Percentiles rank a stretch among this genome's conserved stretches.
These are phyloP conservation scores for Neurospora intermedia DNA, from an alignment of 495 filamentous ascomycete species.

Conservation along the genomic window DNA sequence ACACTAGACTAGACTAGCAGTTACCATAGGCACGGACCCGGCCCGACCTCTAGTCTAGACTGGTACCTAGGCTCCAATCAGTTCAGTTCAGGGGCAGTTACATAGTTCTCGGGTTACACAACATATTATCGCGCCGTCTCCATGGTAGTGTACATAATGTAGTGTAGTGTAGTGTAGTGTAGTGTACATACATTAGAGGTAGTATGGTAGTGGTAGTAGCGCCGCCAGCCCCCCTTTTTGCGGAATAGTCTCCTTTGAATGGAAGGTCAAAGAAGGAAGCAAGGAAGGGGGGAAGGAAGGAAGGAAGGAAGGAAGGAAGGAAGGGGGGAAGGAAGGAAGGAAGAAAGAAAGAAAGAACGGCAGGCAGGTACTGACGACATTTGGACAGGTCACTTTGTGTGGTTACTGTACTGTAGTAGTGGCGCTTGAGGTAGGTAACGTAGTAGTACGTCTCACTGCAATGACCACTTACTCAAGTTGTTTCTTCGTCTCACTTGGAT, in stretches of 20 bases:
- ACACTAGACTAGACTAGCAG: not conserved
- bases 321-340: too few species aligned
- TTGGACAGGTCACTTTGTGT: not conserved
- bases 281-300: not conserved
- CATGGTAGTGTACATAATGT: too few species aligned
- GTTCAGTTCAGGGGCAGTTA: not conserved
- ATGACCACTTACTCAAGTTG: not conserved
- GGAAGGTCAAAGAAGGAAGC: not conserved
- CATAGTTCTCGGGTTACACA: not conserved
- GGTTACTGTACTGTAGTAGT: not conserved
- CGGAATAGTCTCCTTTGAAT: not conserved
- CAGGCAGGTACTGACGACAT: not conserved
- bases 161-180: too few species aligned
- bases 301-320: not conserved
- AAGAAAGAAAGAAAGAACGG: not conserved
- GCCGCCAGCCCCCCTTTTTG: not conserved
- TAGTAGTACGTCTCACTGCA: not conserved
- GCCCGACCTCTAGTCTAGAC: too few species aligned
- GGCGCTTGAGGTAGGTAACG: not conserved
- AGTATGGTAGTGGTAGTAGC: not conserved
- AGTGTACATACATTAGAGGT: too few species aligned
- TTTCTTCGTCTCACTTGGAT: not conserved
- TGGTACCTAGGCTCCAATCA: not conserved
- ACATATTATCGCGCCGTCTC: not conserved
- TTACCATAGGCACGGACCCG: not conserved